These are phyloP conservation scores for Suhomyces taliae DNA, from an alignment of 1,139 yeast genomes.

Conservation along the genomic window DNA sequence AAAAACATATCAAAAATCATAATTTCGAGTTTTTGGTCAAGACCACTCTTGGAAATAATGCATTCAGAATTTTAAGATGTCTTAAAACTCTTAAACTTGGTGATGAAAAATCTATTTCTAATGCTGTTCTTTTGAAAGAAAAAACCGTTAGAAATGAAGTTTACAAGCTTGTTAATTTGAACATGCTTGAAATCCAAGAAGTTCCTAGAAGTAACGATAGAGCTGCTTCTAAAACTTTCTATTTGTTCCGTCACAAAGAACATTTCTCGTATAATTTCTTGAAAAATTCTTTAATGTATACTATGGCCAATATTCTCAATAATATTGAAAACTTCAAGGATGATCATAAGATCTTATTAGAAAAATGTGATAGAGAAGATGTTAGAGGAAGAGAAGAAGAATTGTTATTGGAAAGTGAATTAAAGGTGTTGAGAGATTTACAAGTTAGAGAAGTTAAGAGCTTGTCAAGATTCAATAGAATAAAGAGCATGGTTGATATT, in stretches of 20 bases:
- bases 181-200: slow-evolving; percentile 78
- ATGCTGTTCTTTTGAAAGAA: slow-evolving; percentile 73
- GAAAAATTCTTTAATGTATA: slow-evolving; percentile 31
- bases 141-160: slow-evolving; percentile 70
- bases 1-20: slow-evolving; percentile 48
- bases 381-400: slow-evolving; percentile 82
- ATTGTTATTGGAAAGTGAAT: slow-evolving; percentile 70
- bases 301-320: slow-evolving; percentile 62
- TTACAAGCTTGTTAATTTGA: slow-evolving; percentile 54
- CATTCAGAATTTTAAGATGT: slow-evolving; percentile 66
- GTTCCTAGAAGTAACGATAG: slow-evolving; percentile 91
- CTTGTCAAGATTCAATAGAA: slow-evolving; percentile 54
- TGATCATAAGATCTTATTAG: slow-evolving; percentile 64
- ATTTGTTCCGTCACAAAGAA: slow-evolving; percentile 73
- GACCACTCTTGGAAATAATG: slow-evolving; percentile 56
- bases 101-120: slow-evolving; percentile 83
- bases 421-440: slow-evolving; percentile 64
- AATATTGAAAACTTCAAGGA: slow-evolving; percentile 57
- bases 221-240: slow-evolving; percentile 86
- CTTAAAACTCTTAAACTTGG: slow-evolving; percentile 66
- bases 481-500: slow-evolving; percentile 54
- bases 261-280: slow-evolving; percentile 56
- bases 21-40: slow-evolving; percentile 64
- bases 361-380: slow-evolving; percentile 54
- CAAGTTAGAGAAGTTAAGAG: slow-evolving; percentile 57